These are phyloP conservation scores for Mycosphaerella sp. DNA, from an alignment of 2,329 filamentous ascomycete genomes.

Conservation along the genomic window DNA sequence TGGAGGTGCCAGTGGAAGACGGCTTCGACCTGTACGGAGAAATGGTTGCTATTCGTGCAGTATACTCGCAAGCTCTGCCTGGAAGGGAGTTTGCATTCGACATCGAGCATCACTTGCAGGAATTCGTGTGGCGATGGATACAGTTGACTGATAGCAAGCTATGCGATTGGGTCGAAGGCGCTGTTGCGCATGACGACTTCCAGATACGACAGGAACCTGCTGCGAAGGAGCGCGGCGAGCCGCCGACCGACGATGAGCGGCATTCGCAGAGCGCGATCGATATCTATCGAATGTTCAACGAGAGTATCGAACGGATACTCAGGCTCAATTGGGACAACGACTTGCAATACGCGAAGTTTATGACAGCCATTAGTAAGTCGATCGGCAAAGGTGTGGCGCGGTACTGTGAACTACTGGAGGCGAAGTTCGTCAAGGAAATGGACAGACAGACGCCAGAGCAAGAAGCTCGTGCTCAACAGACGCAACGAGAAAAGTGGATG, in stretches of 20 bases:
- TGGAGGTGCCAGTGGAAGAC: slow-evolving; percentile 80
- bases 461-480: slow-evolving; percentile 67
- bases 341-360: slow-evolving; percentile 89
- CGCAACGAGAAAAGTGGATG: slow-evolving; percentile 86
- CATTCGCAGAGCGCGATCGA: slow-evolving; percentile 93
- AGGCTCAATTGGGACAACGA: slow-evolving; percentile 89
- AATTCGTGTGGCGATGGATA: slow-evolving; percentile 97
- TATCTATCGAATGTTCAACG: slow-evolving; percentile 88
- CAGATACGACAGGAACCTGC: slow-evolving; percentile 62
- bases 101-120: slow-evolving; percentile 76
- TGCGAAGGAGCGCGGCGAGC: slow-evolving; percentile 43
- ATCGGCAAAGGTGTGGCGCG: slow-evolving; percentile 75
- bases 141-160: slow-evolving; percentile 71
- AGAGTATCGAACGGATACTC: slow-evolving; percentile 80
- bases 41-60: slow-evolving; percentile 73
- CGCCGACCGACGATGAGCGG: slow-evolving; percentile 69
- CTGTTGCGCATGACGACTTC: slow-evolving; percentile 86
- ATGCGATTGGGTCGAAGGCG: slow-evolving; percentile 77
- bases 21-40: slow-evolving; percentile 92
- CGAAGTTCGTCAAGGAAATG: slow-evolving; percentile 84
- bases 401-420: slow-evolving; percentile 87
- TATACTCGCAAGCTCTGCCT: slow-evolving; percentile 71
- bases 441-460: slow-evolving; percentile 85
- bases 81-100: slow-evolving; percentile 73
- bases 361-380: slow-evolving; percentile 83